Evolutionary conservation across 306 rosid species (phyloP), one percentile per base, ranked within the genome.

Genomic region (Cucurbita maxima): DNA sequence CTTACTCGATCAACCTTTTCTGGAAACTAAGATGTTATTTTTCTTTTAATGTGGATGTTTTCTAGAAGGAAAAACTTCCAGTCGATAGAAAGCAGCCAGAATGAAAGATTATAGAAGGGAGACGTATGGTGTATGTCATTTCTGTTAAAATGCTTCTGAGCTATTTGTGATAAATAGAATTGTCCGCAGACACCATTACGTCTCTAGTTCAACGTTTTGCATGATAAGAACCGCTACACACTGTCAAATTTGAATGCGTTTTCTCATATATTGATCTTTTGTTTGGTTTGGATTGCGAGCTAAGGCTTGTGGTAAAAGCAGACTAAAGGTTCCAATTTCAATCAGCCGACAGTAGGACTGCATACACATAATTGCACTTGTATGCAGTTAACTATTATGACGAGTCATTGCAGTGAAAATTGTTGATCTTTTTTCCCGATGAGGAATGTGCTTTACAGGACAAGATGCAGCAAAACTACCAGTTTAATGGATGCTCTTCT

Each of bases 401-500:
- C 15, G 72, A 67, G 72, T 67, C 41, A 44, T 25, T 12, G 54
- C 37, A 44, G 40, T 44, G 19, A 45, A 67, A 51, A 37, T 48
- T 74, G 69, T 55, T 63, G 56, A 69, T 45, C 55, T 50, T 74
- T 74, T 74, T 41, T 38, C 30, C 76, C 44, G 51, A 57, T 6
- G 30, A 20, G 77, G 64, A 58, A 59, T 73, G 84, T 79, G 54
- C 67, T 60, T 81, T 78, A 55, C 87, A 84, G 88, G 72, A 57
- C 77, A 79, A 59, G 75, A 72, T 22, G 34, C 37, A 44, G 48
- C 62, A 75, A 75, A 64, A 58, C 57, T 75, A 50, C 69, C 70
- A 45, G 61, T 55, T 74, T 79, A 78, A 75, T 62, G 83, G 60
- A 74, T 82, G 40, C 74, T 74, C 73, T 71, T 76, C 59, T 70